Percentiles rank a stretch among this genome's conserved stretches.
Conservation (phyloP, 331 rosid genomes). For the Quercus tomentella region DNA sequence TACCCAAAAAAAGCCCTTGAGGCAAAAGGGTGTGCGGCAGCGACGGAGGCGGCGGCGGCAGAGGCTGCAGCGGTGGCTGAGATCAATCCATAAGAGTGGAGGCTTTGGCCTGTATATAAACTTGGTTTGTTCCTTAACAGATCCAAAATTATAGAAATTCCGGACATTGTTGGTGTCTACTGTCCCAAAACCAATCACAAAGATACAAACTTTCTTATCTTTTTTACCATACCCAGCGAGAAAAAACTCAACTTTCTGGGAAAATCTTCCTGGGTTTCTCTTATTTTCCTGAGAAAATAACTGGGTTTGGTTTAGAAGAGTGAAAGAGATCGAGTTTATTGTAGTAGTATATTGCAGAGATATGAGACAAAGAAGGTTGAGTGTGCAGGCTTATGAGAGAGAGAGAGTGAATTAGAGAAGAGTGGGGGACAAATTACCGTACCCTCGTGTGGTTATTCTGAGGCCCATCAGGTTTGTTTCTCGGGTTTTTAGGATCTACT, state of each 20-base stretch:
- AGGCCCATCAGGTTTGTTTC: too few relatives aligned
- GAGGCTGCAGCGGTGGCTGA: constrained; percentile 67
- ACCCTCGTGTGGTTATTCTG: too few relatives aligned
- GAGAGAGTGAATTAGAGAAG: not conserved
- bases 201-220: not conserved
- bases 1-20: constrained; percentile 72
- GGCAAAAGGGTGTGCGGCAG: constrained; percentile 60
- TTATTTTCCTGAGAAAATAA: not conserved
- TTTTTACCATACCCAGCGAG: not conserved
- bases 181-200: not conserved
- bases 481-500: too few relatives aligned
- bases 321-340: not conserved
- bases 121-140: constrained; percentile 59
- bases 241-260: not conserved
- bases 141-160: constrained; percentile 72
- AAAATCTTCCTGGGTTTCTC: not conserved
- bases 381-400: not conserved
- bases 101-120: constrained; percentile 27
- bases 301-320: not conserved
- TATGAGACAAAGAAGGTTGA: not conserved
- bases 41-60: constrained; percentile 59
- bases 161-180: constrained; percentile 57
- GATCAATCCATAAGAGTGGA: constrained; percentile 56
- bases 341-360: not conserved
- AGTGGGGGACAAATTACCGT: too few relatives aligned